Conservation (phyloP, 805 yeast species). For the Limtongozyma cylindracea region DNA sequence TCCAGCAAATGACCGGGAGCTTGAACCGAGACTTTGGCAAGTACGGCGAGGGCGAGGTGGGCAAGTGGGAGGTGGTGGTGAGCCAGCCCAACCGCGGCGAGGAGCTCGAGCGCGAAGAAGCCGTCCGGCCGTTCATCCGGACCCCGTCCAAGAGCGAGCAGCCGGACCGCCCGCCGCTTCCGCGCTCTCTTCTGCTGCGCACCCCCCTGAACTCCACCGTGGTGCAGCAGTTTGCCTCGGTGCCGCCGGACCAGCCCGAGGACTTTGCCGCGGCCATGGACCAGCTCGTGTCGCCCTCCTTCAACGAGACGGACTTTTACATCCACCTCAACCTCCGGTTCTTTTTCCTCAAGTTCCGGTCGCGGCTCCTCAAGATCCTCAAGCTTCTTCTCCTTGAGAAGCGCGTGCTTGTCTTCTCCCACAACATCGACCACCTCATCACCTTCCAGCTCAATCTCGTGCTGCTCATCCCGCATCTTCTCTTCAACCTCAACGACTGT, state of each 20-base stretch:
- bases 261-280: no score
- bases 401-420: slow-evolving; percentile 50
- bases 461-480: slow-evolving; percentile 59
- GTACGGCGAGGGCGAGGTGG: slow-evolving; percentile 5
- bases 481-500: slow-evolving; percentile 45
- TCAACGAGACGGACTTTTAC: slow-evolving; percentile 10
- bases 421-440: slow-evolving; percentile 58
- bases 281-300: no score
- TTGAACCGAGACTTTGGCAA: slow-evolving; percentile 13
- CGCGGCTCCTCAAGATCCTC: slow-evolving; percentile 35
- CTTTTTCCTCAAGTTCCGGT: slow-evolving; percentile 29
- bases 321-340: slow-evolving; percentile 53
- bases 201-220: no score
- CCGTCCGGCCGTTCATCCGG: no score
- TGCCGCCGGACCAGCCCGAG: no score
- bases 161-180: no score
- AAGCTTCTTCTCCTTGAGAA: slow-evolving; percentile 62
- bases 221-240: no score
- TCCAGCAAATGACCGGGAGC: slow-evolving; percentile 48
- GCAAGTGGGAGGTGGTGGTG: slow-evolving; percentile 1
- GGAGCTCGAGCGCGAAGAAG: no score
- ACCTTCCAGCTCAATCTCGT: slow-evolving; percentile 65
- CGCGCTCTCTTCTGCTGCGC: no score
- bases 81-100: slow-evolving; percentile 5
- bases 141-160: no score